Base-by-base conservation (phyloP, 2,329 filamentous ascomycete species). In the Bisporella sp. region DNA sequence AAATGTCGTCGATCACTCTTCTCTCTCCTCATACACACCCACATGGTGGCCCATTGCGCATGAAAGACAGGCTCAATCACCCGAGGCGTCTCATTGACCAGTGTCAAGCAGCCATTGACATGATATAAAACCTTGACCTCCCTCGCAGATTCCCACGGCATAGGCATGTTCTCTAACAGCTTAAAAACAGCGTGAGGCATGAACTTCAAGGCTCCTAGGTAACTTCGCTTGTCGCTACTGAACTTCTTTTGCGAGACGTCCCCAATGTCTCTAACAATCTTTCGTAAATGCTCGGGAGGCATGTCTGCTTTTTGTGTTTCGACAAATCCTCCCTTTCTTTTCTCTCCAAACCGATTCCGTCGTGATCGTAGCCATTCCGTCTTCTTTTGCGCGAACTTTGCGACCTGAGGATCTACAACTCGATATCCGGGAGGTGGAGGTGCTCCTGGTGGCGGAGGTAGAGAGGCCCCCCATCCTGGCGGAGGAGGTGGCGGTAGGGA, bases 201-300 rank as follows among this genome's bases (percentile, higher is more conserved):
- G 73, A 96, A 99, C 72, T 99, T 99, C 56, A 99, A 73, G 33
- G 95, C 93, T 56, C 95, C 95, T 45, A 99, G 78, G 69, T 99
- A 99, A 71, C 91, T 96, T 60, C 93, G 82, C 78, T 99, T 99
- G 74, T 99, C 93, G 65, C 87, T 96, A 59, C 89, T 96, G 75
- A 96, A 99, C 70, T 96, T 97, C 75, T 96, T 97, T 71, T 99
- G 95, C 48, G 92, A 97, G 46, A 99, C 92, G 75, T 99, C 93
- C 61, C 95, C 95, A 66, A 99, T 99, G 69, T 99, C 93, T 69
- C 87, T 90, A 53, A 99, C 92, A 57, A 97, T 96, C 75, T 99
- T 99, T 60, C 95, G 89, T 67, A 99, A 67, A 79, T 99, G 93
- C 75, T 97, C 93, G 0, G 93, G 92, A 0, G 93, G 95, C 89